A percentile compares a stretch with the other conserved stretches of the same genome.
Evolutionary conservation across 805 yeast species (phyloP).

Genomic region (Lipomyces chichibuensis): DNA sequence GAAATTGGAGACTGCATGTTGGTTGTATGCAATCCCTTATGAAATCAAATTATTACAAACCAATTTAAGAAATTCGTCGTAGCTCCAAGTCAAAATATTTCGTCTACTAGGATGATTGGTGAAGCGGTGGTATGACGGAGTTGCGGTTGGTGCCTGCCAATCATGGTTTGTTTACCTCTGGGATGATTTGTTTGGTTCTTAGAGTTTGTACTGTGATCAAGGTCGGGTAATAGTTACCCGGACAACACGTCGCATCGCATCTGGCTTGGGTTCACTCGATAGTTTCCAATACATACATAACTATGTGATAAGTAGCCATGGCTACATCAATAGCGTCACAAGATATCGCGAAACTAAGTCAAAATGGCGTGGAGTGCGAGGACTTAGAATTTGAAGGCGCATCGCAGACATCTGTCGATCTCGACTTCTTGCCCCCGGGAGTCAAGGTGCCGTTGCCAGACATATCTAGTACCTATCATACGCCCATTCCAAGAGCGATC

Average conservation of each 20-base stretch:
- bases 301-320: background rate
- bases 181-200: background rate
- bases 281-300: too few relatives aligned
- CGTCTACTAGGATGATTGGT: too few relatives aligned
- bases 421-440: slow-evolving; percentile 28
- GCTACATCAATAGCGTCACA: background rate
- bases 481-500: slow-evolving; percentile 28
- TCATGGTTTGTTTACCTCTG: background rate
- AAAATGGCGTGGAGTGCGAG: slow-evolving; percentile 3
- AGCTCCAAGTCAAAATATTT: background rate
- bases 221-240: slow-evolving; percentile 24
- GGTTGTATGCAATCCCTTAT: background rate
- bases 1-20: slow-evolving; percentile 19
- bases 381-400: background rate
- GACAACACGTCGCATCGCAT: slow-evolving; percentile 17
- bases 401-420: background rate
- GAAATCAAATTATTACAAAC: background rate
- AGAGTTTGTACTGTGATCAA: too few relatives aligned
- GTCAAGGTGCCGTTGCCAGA: slow-evolving; percentile 17
- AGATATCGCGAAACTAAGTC: background rate
- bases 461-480: slow-evolving; percentile 27
- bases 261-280: too few relatives aligned
- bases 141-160: background rate
- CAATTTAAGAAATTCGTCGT: background rate
- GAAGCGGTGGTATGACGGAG: background rate